Conservation (phyloP, 1,284 basidiomycete genomes). For the Austroboletus novae-zelandiae region DNA sequence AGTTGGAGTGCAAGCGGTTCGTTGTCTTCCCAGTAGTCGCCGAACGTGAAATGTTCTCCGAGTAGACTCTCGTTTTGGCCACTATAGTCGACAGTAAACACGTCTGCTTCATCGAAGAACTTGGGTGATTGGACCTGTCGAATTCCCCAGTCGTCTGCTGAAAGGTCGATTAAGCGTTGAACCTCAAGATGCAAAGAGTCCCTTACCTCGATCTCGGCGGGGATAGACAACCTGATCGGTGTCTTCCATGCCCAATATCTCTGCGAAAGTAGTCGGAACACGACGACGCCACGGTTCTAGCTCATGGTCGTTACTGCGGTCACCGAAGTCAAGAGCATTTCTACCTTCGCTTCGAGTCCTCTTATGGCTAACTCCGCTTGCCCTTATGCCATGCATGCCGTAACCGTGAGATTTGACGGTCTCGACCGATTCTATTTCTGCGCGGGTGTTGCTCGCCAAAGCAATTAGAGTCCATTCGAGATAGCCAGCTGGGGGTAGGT, state of each 20-base stretch:
- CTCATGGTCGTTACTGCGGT: slow-evolving; percentile 16
- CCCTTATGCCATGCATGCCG: background rate
- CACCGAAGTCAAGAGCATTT: slow-evolving; percentile 24
- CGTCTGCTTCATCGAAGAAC: slow-evolving; percentile 13
- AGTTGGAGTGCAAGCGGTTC: slow-evolving; percentile 24
- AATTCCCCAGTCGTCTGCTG: slow-evolving; percentile 33
- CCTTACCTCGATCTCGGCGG: slow-evolving; percentile 23
- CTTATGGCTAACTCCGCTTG: too few species aligned
- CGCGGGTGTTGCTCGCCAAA: slow-evolving; percentile 15
- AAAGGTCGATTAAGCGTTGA: slow-evolving; percentile 9
- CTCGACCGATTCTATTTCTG: slow-evolving; percentile 10
- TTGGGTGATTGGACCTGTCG: slow-evolving; percentile 12
- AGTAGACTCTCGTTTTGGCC: slow-evolving; percentile 24
- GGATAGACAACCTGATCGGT: slow-evolving; percentile 29
- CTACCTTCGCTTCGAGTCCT: too few species aligned
- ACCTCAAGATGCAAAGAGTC: background rate
- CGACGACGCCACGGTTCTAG: slow-evolving; percentile 15
- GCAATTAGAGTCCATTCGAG: slow-evolving; percentile 25
- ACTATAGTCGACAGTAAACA: slow-evolving; percentile 27
- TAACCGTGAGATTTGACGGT: slow-evolving; percentile 1
- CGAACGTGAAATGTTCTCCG: slow-evolving; percentile 20
- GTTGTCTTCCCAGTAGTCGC: slow-evolving; percentile 27
- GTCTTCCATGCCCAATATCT: slow-evolving; percentile 13
- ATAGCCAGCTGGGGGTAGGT: slow-evolving; percentile 29
- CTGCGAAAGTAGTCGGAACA: slow-evolving; percentile 25